A percentile compares a stretch with the other conserved stretches of the same genome.
phyloP scores from a whole-genome alignment of 805 yeast species.

The Barnettozyma sucrosica region DNA sequence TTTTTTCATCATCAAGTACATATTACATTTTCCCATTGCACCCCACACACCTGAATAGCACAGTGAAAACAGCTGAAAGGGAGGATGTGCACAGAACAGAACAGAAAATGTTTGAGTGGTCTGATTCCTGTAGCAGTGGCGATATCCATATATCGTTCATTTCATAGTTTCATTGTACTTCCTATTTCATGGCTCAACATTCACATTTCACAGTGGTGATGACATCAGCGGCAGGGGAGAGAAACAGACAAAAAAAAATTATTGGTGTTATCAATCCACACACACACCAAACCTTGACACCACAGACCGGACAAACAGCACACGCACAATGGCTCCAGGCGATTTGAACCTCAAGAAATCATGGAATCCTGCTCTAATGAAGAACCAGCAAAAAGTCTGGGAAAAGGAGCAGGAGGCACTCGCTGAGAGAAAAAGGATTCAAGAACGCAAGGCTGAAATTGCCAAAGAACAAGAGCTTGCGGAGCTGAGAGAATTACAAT shows the following conservation, averaged over 20 bases:
- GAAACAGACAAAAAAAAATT: too few species aligned
- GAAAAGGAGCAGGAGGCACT: conserved; percentile 70
- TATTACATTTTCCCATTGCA: too few species aligned
- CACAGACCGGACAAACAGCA: too few species aligned
- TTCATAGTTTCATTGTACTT: too few species aligned
- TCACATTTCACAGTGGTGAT: neutral
- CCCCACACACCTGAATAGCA: too few species aligned
- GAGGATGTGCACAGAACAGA: neutral
- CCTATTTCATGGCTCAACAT: too few species aligned
- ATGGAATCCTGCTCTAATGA: conserved; percentile 89
- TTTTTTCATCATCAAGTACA: too few species aligned
- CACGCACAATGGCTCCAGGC: conserved; percentile 48
- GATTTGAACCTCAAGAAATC: conserved; percentile 89
- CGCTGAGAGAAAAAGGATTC: conserved; percentile 59
- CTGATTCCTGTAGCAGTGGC: too few species aligned
- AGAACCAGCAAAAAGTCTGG: conserved; percentile 85
- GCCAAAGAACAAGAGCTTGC: conserved; percentile 54
- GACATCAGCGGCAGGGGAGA: neutral
- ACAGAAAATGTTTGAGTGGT: too few species aligned
- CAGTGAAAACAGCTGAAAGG: neutral
- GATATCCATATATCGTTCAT: too few species aligned
- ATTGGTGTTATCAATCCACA: too few species aligned
- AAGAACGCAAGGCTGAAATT: conserved; percentile 59
- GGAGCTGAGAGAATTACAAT: conserved; percentile 45
- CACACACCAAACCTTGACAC: too few species aligned